These are phyloP conservation scores for Syncephalis fuscata DNA, from an alignment of 371 early-diverging fungal species.

Conservation along the genomic window DNA sequence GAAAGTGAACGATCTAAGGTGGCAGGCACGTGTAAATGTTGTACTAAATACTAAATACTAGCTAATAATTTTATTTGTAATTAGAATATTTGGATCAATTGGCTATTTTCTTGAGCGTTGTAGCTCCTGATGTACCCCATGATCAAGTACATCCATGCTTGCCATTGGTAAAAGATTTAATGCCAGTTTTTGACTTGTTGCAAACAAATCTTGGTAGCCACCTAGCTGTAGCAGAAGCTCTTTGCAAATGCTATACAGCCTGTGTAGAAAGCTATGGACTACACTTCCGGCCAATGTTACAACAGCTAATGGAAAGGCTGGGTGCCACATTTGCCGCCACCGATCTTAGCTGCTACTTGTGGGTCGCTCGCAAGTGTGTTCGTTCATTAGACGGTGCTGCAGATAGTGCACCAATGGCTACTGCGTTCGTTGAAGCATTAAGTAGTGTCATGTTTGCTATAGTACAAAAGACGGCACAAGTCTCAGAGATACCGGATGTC, in stretches of 20 bases:
- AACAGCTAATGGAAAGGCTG: constrained; percentile 18
- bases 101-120: constrained; percentile 30
- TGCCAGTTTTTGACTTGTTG: constrained; percentile 52
- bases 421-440: constrained; percentile 23
- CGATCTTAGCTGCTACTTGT: constrained; percentile 49
- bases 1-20: constrained; percentile 19
- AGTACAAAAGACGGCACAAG: constrained; percentile 24
- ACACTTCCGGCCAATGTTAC: constrained; percentile 33
- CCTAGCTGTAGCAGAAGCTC: constrained; percentile 32
- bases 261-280: constrained; percentile 36
- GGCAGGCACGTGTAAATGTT: constrained; percentile 19
- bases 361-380: constrained; percentile 40
- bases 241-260: constrained; percentile 44
- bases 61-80: neutral
- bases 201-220: constrained; percentile 31
- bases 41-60: neutral
- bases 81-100: constrained; percentile 27
- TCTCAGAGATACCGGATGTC: constrained; percentile 49
- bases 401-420: constrained; percentile 15
- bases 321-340: constrained; percentile 41
- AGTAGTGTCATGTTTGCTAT: constrained; percentile 38
- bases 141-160: constrained; percentile 42
- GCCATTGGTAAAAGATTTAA: constrained; percentile 50
- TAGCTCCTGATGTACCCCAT: constrained; percentile 23
- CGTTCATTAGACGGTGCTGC: constrained; percentile 14